Percentiles rank a stretch among this genome's conserved stretches.
Evolutionary conservation across 805 yeast genomes (phyloP).

Genomic region (Saturnispora saitoi): DNA sequence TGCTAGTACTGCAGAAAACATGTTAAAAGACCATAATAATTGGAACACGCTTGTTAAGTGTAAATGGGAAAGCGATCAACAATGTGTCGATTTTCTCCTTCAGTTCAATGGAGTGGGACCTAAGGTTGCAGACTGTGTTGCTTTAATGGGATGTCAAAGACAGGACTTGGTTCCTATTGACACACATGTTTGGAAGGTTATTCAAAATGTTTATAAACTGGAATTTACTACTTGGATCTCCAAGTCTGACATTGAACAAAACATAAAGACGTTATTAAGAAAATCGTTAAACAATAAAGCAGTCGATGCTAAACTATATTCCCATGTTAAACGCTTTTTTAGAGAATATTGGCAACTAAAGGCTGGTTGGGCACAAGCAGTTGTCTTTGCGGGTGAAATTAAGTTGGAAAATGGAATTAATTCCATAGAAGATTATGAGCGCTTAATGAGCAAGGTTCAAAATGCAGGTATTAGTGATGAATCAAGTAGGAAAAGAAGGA

Average conservation of each 20-base stretch:
- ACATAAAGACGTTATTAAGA: conserved; percentile 2
- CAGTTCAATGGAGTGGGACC: conserved; percentile 89
- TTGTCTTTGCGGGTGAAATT: conserved; percentile 77
- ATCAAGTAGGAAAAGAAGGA: not conserved
- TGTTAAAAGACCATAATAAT: conserved; percentile 34
- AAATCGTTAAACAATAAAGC: conserved; percentile 11
- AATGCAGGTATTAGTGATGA: not conserved
- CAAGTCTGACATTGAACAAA: conserved; percentile 46
- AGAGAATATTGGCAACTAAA: conserved; percentile 72
- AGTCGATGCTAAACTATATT: conserved; percentile 39
- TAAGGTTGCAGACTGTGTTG: conserved; percentile 94
- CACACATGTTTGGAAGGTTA: conserved; percentile 89
- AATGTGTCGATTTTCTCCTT: conserved; percentile 48
- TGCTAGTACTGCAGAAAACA: conserved; percentile 58
- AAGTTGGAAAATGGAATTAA: conserved; percentile 59
- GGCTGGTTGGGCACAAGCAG: conserved; percentile 99
- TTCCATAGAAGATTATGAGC: conserved; percentile 8
- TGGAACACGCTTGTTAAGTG: conserved; percentile 30
- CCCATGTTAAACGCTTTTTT: conserved; percentile 29
- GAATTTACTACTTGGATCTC: conserved; percentile 63
- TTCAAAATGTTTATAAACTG: conserved; percentile 60
- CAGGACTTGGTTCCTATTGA: conserved; percentile 90
- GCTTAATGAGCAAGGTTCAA: conserved; percentile 5
- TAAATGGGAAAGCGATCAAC: conserved; percentile 32
- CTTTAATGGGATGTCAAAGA: conserved; percentile 82